These are phyloP conservation scores for Colletotrichum sp. DNA, from an alignment of 2,329 filamentous ascomycete genomes.

Conservation along the genomic window DNA sequence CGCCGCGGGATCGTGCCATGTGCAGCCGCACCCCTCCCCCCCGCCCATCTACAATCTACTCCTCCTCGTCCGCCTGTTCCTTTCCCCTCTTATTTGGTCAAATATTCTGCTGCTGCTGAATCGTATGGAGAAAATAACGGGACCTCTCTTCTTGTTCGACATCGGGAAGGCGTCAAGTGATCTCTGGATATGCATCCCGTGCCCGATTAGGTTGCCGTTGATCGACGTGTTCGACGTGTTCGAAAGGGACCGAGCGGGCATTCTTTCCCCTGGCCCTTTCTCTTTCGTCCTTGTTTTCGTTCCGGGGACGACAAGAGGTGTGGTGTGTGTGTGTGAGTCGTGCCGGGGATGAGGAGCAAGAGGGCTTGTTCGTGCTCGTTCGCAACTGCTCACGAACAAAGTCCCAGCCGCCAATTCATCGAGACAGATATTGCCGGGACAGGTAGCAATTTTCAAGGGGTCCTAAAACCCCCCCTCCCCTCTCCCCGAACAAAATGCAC, in stretches of 20 bases:
- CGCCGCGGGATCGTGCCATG: background rate
- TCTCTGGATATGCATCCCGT: background rate
- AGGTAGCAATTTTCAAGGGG: background rate
- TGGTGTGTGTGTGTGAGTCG: background rate
- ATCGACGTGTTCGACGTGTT: background rate
- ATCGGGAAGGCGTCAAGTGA: background rate
- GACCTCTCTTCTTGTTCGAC: background rate
- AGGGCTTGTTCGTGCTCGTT: background rate
- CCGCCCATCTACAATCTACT: background rate
- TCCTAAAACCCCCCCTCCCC: background rate
- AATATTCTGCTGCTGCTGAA: background rate
- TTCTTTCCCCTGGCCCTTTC: background rate
- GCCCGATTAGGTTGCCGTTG: slow-evolving; percentile 2
- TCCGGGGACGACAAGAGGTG: background rate
- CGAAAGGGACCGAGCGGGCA: background rate
- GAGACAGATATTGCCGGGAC: background rate
- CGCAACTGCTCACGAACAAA: background rate
- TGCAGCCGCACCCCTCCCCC: background rate
- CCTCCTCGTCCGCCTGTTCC: background rate
- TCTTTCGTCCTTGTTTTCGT: background rate
- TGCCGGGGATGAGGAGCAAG: background rate
- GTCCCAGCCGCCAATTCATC: background rate
- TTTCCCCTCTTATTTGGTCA: slow-evolving; percentile 6
- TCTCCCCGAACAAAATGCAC: background rate
- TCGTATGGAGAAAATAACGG: background rate